Conservation (phyloP, 2,329 filamentous ascomycete species). For the Xylariaceae sp. region DNA sequence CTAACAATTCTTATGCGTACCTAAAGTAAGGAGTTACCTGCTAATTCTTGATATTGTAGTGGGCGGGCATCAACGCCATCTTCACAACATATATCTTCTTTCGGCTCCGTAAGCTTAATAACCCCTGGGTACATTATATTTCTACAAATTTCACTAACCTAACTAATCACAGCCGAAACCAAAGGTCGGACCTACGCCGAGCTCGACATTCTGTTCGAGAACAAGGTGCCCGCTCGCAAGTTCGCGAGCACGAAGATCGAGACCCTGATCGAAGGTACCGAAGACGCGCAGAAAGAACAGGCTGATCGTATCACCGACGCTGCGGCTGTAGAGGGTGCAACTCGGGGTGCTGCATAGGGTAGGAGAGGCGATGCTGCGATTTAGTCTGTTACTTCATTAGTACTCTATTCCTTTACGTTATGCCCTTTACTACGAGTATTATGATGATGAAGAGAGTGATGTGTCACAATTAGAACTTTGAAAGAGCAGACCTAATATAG, state of each 20-base stretch:
- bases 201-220: slow-evolving; percentile 52
- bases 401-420: background rate
- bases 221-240: slow-evolving; percentile 40
- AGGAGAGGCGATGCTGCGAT: background rate
- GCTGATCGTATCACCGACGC: slow-evolving; percentile 22
- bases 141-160: background rate
- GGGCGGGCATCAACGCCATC: slow-evolving; percentile 42
- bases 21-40: background rate
- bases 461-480: no score
- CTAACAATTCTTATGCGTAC: no score
- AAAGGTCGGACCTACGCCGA: slow-evolving; percentile 50
- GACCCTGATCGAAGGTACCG: slow-evolving; percentile 33
- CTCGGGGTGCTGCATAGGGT: background rate
- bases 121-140: background rate
- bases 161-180: slow-evolving; percentile 28
- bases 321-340: slow-evolving; percentile 2
- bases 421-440: background rate
- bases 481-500: no score
- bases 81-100: slow-evolving; percentile 48
- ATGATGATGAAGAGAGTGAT: no score
- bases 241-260: slow-evolving; percentile 38
- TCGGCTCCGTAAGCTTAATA: slow-evolving; percentile 44
- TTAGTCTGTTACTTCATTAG: background rate
- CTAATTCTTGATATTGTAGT: slow-evolving; percentile 3
- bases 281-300: slow-evolving; percentile 34